phyloP scores from a whole-genome alignment of 1,139 yeast species.

The Kurtzmaniella quercitrusa region DNA sequence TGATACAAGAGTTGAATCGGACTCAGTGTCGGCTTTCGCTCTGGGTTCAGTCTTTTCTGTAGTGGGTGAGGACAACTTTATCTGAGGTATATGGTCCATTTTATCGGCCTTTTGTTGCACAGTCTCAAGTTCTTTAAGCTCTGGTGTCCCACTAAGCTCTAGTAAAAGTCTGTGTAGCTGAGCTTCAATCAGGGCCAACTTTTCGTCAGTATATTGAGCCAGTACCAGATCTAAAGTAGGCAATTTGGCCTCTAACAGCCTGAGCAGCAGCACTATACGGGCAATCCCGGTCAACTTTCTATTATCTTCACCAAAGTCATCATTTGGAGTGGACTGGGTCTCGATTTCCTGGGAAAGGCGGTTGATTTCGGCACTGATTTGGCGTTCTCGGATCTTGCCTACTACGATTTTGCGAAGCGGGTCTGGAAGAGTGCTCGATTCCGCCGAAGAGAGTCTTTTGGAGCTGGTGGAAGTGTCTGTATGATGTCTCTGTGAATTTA shows the following conservation, averaged over 20 bases:
- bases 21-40: too few species aligned
- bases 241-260: not conserved
- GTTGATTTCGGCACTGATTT: not conserved
- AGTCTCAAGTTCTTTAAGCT: not conserved
- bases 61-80: not conserved
- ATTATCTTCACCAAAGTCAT: not conserved
- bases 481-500: not conserved
- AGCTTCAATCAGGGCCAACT: not conserved
- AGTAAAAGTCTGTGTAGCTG: slow-evolving; percentile 1
- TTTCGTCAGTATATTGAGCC: slow-evolving; percentile 3
- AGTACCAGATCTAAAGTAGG: slow-evolving; percentile 2
- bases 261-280: not conserved
- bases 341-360: not conserved
- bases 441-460: not conserved
- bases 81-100: not conserved
- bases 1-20: too few species aligned
- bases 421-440: not conserved
- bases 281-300: not conserved
- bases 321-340: not conserved
- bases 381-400: slow-evolving; percentile 1
- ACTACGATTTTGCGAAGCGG: slow-evolving; percentile 1
- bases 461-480: not conserved
- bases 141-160: not conserved
- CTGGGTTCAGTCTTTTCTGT: not conserved
- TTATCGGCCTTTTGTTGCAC: not conserved